Percentiles rank a stretch among this genome's conserved stretches.
Evolutionary conservation across 1,139 yeast genomes (phyloP).

Genomic region (Scheffersomyces illinoinensis): DNA sequence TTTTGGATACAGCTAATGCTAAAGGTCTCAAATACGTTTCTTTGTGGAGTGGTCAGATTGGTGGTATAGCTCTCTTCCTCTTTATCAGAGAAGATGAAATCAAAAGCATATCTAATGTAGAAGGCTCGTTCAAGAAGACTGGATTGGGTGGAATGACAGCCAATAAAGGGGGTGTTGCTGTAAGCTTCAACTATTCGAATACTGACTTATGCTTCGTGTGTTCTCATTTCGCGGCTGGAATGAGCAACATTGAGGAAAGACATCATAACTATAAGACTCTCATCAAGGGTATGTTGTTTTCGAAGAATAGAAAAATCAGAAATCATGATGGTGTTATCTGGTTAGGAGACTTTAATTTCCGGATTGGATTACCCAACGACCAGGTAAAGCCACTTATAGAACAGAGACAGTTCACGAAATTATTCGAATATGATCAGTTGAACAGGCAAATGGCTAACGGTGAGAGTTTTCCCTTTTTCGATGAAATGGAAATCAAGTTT

Average conservation of each 20-base stretch:
- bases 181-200: slow-evolving; percentile 74
- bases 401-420: slow-evolving; percentile 48
- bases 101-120: slow-evolving; percentile 59
- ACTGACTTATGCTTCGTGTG: slow-evolving; percentile 32
- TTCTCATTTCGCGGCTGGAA: slow-evolving; percentile 92
- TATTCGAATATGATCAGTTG: slow-evolving; percentile 77
- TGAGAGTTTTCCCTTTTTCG: slow-evolving; percentile 64
- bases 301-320: slow-evolving; percentile 48
- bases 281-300: slow-evolving; percentile 54
- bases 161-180: slow-evolving; percentile 92
- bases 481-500: slow-evolving; percentile 75
- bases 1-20: slow-evolving; percentile 47
- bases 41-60: slow-evolving; percentile 85
- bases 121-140: slow-evolving; percentile 82
- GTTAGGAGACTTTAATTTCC: slow-evolving; percentile 91
- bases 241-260: slow-evolving; percentile 72
- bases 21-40: slow-evolving; percentile 57
- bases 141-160: slow-evolving; percentile 79
- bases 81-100: slow-evolving; percentile 31
- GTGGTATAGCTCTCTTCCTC: slow-evolving; percentile 77
- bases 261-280: slow-evolving; percentile 72
- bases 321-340: slow-evolving; percentile 90
- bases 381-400: slow-evolving; percentile 56
- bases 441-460: slow-evolving; percentile 69
- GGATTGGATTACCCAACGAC: slow-evolving; percentile 70